Conservation (phyloP, 2,329 filamentous ascomycete species). For the Pezicula neosporulosa region DNA sequence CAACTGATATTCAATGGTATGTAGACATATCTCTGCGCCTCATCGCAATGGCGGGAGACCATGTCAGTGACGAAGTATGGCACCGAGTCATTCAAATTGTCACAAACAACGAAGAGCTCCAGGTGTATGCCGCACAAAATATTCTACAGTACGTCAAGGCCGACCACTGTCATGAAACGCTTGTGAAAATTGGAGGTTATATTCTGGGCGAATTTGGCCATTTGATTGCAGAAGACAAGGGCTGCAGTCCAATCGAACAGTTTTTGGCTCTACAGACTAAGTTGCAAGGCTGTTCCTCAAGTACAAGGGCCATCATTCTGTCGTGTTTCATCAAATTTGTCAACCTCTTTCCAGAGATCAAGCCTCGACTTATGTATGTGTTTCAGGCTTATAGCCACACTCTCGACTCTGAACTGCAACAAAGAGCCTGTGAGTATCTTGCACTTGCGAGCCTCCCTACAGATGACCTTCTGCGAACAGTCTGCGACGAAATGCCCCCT, state of each 20-base stretch:
- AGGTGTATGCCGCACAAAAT: conserved; percentile 93
- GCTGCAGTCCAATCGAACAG: conserved; percentile 95
- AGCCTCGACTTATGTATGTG: conserved; percentile 85
- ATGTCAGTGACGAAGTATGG: conserved; percentile 99
- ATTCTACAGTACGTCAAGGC: conserved; percentile 89
- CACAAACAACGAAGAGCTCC: conserved; percentile 97
- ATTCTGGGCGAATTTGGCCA: conserved; percentile 96
- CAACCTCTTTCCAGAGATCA: conserved; percentile 98
- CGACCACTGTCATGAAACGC: conserved; percentile 91
- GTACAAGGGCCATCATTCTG: conserved; percentile 87
- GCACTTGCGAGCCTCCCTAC: conserved; percentile 80
- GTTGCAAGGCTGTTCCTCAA: conserved; percentile 82
- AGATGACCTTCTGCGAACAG: conserved; percentile 86
- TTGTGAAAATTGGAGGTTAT: conserved; percentile 97
- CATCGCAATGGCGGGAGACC: conserved; percentile 94
- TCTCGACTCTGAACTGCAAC: conserved; percentile 90
- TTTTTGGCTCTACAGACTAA: conserved; percentile 90
- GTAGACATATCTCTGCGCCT: conserved; percentile 94
- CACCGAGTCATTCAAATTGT: conserved; percentile 98
- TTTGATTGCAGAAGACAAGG: conserved; percentile 85
- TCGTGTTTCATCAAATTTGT: conserved; percentile 98
- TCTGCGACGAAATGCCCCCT: conserved; percentile 98
- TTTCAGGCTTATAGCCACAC: conserved; percentile 94
- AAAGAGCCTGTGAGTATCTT: conserved; percentile 93
- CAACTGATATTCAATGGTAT: conserved; percentile 98